Percentiles rank a stretch among this genome's conserved stretches.
Evolutionary conservation across 805 yeast genomes (phyloP).

Genomic region (Ogataea nakhonphanomensis): DNA sequence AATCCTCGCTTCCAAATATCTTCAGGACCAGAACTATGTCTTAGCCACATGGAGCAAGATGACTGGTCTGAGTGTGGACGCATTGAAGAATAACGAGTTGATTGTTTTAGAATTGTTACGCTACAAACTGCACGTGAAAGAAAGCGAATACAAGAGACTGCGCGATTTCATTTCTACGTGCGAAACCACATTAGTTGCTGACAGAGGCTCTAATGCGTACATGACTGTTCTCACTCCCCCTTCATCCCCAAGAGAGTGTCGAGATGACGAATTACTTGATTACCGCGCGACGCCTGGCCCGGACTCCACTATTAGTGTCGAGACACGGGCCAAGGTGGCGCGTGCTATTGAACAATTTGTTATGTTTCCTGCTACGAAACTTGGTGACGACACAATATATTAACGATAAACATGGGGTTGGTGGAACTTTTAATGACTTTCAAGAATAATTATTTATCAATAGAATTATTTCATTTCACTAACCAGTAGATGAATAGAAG

Average conservation of each 20-base stretch:
- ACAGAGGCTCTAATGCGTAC: background rate
- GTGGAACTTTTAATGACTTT: background rate
- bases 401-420: no score
- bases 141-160: conserved; percentile 40
- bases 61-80: conserved; percentile 55
- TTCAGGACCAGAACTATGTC: conserved; percentile 68
- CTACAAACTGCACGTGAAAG: conserved; percentile 55
- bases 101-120: conserved; percentile 50
- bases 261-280: conserved; percentile 5
- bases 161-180: conserved; percentile 5
- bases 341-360: conserved; percentile 3
- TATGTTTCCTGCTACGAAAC: conserved; percentile 18
- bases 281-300: conserved; percentile 6
- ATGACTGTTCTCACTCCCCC: conserved; percentile 3
- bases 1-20: conserved; percentile 69
- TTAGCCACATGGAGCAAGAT: conserved; percentile 72
- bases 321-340: conserved; percentile 11
- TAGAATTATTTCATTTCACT: background rate
- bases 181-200: background rate
- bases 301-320: conserved; percentile 14
- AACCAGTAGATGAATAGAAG: conserved; percentile 11
- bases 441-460: background rate
- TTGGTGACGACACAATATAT: background rate
- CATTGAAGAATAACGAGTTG: conserved; percentile 49
- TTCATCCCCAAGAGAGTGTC: conserved; percentile 10